phyloP scores from a whole-genome alignment of 129 eudicot genomes.

The Arctium lappa region DNA sequence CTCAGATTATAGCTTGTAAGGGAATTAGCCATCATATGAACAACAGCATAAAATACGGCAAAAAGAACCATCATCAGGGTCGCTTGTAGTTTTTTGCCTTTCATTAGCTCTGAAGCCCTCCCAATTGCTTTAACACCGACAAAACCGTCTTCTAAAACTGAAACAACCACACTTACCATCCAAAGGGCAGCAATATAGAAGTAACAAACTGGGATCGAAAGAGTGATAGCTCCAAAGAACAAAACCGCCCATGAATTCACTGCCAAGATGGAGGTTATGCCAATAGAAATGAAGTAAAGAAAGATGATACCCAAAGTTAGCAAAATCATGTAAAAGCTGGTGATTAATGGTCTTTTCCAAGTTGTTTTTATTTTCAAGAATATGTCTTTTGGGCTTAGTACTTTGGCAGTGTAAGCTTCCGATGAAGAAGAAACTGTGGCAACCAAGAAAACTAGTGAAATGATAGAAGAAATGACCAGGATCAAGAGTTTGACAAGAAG shows the following conservation, averaged over 20 bases:
- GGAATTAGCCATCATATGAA: background rate
- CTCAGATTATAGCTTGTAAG: slow-evolving; percentile 9
- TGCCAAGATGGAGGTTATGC: slow-evolving; percentile 6
- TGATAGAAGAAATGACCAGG: slow-evolving; percentile 9
- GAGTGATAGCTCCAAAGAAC: slow-evolving; percentile 13
- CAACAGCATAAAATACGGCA: background rate
- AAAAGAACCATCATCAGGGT: slow-evolving; percentile 22
- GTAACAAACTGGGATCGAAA: slow-evolving; percentile 26
- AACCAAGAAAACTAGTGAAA: slow-evolving; percentile 25
- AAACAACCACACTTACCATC: slow-evolving; percentile 37
- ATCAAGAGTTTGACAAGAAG: slow-evolving; percentile 19
- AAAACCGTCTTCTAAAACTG: slow-evolving; percentile 23
- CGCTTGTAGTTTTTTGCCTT: slow-evolving; percentile 30
- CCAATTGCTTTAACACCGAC: slow-evolving; percentile 32
- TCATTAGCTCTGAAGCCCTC: slow-evolving; percentile 33
- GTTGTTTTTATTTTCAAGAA: slow-evolving; percentile 3
- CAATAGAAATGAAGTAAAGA: slow-evolving; percentile 15
- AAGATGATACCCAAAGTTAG: slow-evolving; percentile 19
- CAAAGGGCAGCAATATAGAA: slow-evolving; percentile 24
- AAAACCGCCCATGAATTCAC: slow-evolving; percentile 18
- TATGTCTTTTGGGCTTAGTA: slow-evolving; percentile 29
- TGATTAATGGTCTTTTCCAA: slow-evolving; percentile 31
- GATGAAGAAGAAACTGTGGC: slow-evolving; percentile 23
- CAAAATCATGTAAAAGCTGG: slow-evolving; percentile 33
- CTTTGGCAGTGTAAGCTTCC: slow-evolving; percentile 38